phyloP scores from a whole-genome alignment of 345 rosid genomes.

The Salix exigua region DNA sequence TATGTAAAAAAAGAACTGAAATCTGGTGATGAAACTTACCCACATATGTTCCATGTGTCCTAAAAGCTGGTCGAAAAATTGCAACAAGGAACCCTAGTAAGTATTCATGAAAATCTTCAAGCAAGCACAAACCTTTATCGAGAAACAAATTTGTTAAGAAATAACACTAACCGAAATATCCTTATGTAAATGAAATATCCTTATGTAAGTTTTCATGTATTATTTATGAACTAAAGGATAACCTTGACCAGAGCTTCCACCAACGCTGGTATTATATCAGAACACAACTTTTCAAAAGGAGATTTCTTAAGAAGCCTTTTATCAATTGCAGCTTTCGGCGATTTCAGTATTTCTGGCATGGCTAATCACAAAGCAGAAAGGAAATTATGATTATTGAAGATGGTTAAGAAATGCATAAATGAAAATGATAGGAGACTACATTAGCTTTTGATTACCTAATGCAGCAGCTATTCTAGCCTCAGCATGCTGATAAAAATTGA shows the following conservation, averaged over 20 bases:
- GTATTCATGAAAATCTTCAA: constrained; percentile 1
- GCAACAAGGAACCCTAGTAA: constrained; percentile 4
- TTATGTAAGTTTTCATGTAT: neutral
- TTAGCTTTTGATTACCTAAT: neutral
- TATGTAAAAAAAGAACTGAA: neutral
- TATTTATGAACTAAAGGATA: neutral
- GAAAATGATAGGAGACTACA: neutral
- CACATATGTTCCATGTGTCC: constrained; percentile 1
- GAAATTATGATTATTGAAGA: no score
- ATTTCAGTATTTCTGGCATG: constrained; percentile 9
- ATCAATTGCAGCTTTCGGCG: constrained; percentile 5
- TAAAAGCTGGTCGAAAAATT: constrained; percentile 4
- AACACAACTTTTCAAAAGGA: neutral
- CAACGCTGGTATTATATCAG: neutral
- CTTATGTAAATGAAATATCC: no score
- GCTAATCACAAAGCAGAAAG: neutral
- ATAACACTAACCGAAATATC: no score
- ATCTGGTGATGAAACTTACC: neutral
- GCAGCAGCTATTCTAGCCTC: constrained; percentile 1
- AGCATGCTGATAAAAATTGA: neutral
- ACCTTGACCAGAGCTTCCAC: constrained; percentile 15
- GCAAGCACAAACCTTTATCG: constrained; percentile 4
- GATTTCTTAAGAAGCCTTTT: neutral
- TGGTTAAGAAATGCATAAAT: neutral
- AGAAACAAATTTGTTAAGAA: no score